Conservation (phyloP, 768 basidiomycete genomes). For the Lyophyllum shimeji region DNA sequence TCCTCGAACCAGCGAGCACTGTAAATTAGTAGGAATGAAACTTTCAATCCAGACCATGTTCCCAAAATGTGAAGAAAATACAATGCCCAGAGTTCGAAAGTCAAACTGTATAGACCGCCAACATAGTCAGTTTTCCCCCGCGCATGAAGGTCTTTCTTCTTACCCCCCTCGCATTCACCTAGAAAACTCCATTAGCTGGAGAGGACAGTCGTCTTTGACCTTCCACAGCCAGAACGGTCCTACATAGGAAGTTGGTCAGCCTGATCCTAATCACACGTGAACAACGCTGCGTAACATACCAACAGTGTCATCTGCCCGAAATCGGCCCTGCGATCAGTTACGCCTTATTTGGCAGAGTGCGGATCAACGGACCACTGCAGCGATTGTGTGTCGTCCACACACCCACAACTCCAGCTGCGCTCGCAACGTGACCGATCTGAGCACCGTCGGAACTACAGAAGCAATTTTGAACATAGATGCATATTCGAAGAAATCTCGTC, state of each 20-base stretch:
- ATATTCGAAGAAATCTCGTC: background rate
- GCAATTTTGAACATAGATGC: background rate
- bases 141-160: background rate
- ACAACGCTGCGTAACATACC: conserved; percentile 39
- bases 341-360: background rate
- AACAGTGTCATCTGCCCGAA: conserved; percentile 61
- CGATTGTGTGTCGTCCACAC: conserved; percentile 67
- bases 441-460: conserved; percentile 59
- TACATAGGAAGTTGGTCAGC: conserved; percentile 20
- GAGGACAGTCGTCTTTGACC: conserved; percentile 38
- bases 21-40: background rate
- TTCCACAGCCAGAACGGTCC: conserved; percentile 79
- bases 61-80: too few relatives aligned
- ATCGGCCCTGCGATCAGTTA: background rate
- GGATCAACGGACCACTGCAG: conserved; percentile 41
- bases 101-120: background rate
- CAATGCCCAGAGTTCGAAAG: too few relatives aligned
- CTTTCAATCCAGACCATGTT: too few relatives aligned
- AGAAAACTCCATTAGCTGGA: conserved; percentile 32
- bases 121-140: background rate
- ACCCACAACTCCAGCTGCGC: conserved; percentile 66
- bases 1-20: background rate
- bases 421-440: conserved; percentile 64
- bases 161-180: background rate
- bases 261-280: background rate